These are phyloP conservation scores for Talaromyces trachyspermus DNA, from an alignment of 495 filamentous ascomycete species.

Conservation along the genomic window DNA sequence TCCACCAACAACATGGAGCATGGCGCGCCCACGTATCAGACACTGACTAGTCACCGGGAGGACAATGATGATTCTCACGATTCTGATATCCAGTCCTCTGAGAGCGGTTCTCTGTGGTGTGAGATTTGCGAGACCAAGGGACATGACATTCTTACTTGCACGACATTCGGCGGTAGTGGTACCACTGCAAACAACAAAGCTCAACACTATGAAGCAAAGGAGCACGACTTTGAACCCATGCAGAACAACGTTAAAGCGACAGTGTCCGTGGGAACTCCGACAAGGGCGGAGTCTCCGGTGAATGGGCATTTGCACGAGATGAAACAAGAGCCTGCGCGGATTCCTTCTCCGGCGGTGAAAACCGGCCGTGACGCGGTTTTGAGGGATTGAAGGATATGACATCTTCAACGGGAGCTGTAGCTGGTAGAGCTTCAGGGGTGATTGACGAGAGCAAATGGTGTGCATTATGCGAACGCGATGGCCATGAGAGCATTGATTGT, in stretches of 20 bases:
- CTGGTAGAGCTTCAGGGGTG: constrained; percentile 72
- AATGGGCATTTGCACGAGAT: not conserved
- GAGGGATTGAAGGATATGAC: constrained; percentile 52
- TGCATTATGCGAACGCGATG: constrained; percentile 91
- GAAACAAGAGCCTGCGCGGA: not conserved
- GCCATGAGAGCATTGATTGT: constrained; percentile 92
- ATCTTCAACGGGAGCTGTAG: constrained; percentile 43
- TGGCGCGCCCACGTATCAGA: too few species aligned
- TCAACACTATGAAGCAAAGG: constrained; percentile 9
- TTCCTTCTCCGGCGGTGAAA: constrained; percentile 20
- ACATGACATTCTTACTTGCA: constrained; percentile 90
- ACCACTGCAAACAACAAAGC: constrained; percentile 19
- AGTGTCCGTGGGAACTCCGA: not conserved
- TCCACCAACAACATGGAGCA: constrained; percentile 24
- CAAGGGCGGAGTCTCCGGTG: not conserved
- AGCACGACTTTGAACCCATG: not conserved
- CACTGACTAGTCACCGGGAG: constrained; percentile 22
- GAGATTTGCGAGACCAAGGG: constrained; percentile 93
- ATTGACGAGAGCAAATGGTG: constrained; percentile 91
- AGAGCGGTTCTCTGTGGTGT: constrained; percentile 77
- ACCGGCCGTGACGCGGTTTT: constrained; percentile 48
- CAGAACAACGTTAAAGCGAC: not conserved
- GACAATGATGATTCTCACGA: constrained; percentile 45
- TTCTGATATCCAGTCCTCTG: constrained; percentile 64
- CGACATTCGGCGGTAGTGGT: constrained; percentile 61